Evolutionary conservation across 352 stramenopile genomes (phyloP).

Genomic region (Phytophthora cactorum): DNA sequence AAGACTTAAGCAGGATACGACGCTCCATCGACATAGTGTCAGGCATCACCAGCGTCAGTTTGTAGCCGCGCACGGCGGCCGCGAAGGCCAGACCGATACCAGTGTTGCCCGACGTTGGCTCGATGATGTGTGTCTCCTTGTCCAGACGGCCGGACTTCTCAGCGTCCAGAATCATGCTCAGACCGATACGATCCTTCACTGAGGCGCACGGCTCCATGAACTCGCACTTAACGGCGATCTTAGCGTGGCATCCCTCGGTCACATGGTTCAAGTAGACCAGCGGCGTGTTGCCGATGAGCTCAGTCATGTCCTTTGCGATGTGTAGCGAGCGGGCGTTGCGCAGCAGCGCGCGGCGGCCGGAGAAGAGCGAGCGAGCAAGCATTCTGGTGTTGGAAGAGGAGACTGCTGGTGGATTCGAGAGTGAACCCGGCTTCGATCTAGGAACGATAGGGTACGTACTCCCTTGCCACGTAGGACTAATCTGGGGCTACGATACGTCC

Average conservation of each 20-base stretch:
- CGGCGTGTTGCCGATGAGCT: slow-evolving; percentile 95
- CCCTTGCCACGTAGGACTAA: slow-evolving; percentile 2
- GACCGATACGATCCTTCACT: slow-evolving; percentile 87
- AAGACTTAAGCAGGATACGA: slow-evolving; percentile 94
- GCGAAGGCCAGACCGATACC: slow-evolving; percentile 95
- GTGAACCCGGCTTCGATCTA: slow-evolving; percentile 9
- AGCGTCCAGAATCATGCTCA: slow-evolving; percentile 86
- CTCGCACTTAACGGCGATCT: slow-evolving; percentile 91
- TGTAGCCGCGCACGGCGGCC: slow-evolving; percentile 89
- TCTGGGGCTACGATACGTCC: slow-evolving; percentile 3
- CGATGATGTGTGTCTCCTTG: slow-evolving; percentile 90
- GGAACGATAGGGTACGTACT: neutral
- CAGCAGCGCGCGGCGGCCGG: slow-evolving; percentile 27
- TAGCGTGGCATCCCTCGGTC: slow-evolving; percentile 77
- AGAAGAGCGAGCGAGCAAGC: slow-evolving; percentile 31
- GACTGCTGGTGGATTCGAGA: slow-evolving; percentile 23
- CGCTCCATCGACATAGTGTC: slow-evolving; percentile 97
- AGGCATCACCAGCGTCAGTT: slow-evolving; percentile 95
- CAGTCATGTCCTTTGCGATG: slow-evolving; percentile 95
- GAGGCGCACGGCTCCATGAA: slow-evolving; percentile 90
- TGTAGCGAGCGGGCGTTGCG: slow-evolving; percentile 54
- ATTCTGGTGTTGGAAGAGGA: slow-evolving; percentile 11
- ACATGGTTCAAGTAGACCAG: slow-evolving; percentile 93
- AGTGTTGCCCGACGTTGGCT: slow-evolving; percentile 95
- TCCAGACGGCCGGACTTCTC: slow-evolving; percentile 72